phyloP scores from a whole-genome alignment of 139 green algal species.

The Chlorella sorokiniana region DNA sequence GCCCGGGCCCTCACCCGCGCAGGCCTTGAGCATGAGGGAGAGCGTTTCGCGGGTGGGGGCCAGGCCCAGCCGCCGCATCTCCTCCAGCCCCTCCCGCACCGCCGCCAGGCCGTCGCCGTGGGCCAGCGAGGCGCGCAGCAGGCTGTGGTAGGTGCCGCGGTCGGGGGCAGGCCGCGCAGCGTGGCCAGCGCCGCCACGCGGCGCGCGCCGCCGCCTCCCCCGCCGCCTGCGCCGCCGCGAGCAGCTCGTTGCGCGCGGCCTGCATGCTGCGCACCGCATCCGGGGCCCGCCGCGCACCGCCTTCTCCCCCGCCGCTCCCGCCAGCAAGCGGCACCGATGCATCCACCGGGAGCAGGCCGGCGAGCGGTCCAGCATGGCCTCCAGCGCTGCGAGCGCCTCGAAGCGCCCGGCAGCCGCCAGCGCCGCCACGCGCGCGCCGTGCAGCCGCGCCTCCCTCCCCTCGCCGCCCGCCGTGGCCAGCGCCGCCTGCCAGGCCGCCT shows the following conservation, averaged over 20 bases:
- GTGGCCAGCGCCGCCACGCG: conserved; percentile 8
- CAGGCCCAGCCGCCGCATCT: conserved; percentile 30
- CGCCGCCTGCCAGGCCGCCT: neutral
- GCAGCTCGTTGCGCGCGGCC: conserved; percentile 4
- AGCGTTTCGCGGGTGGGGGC: conserved; percentile 5
- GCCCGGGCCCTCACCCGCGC: neutral
- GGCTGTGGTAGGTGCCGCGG: conserved; percentile 19
- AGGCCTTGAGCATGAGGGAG: conserved; percentile 1
- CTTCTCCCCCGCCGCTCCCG: neutral
- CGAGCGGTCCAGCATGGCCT: conserved; percentile 6
- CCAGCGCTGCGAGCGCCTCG: neutral
- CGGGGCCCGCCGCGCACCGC: neutral
- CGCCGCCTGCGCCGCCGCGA: conserved; percentile 3
- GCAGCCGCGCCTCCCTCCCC: neutral
- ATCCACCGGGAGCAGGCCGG: conserved; percentile 13
- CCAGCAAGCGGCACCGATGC: neutral
- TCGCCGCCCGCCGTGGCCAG: neutral
- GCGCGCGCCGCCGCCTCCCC: neutral
- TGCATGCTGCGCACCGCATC: neutral
- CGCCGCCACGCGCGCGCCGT: conserved; percentile 12
- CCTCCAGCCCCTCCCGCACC: conserved; percentile 20
- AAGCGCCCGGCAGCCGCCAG: conserved; percentile 3
- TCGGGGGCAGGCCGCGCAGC: conserved; percentile 26
- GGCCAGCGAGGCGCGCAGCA: conserved; percentile 10
- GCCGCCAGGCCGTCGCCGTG: conserved; percentile 18